Conservation (phyloP, 225 moss, liverwort and hornwort species). For the Pseudisothecium myosuroides region DNA sequence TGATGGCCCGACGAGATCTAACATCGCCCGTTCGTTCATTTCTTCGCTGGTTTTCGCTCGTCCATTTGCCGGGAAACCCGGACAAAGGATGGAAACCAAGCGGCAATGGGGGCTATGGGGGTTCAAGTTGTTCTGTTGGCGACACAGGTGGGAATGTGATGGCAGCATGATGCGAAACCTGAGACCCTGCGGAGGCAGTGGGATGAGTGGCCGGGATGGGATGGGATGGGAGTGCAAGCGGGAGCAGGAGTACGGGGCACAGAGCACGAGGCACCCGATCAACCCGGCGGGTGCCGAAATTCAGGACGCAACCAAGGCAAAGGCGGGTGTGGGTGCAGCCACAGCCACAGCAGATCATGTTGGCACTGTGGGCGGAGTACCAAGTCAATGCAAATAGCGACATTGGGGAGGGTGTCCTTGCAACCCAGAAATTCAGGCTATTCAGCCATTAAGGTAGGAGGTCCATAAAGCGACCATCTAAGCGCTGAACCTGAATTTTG, state of each 20-base stretch:
- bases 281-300: neutral
- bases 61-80: no score
- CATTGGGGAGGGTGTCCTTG: neutral
- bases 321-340: no score
- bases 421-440: neutral
- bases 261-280: neutral
- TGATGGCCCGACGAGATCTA: neutral
- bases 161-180: neutral
- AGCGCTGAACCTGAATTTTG: no score
- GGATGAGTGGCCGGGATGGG: neutral
- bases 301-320: neutral
- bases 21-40: neutral
- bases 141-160: neutral
- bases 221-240: neutral
- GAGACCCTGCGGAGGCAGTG: neutral
- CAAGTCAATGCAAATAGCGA: conserved; percentile 2
- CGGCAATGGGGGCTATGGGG: no score
- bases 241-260: neutral
- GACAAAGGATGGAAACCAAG: no score
- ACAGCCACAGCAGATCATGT: no score
- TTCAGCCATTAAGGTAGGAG: no score
- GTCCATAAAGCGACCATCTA: no score
- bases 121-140: neutral
- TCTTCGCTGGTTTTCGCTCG: no score
- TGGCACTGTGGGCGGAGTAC: neutral